Base-by-base conservation (phyloP, 148 eudicot species). In the Rhododendron vialii region DNA sequence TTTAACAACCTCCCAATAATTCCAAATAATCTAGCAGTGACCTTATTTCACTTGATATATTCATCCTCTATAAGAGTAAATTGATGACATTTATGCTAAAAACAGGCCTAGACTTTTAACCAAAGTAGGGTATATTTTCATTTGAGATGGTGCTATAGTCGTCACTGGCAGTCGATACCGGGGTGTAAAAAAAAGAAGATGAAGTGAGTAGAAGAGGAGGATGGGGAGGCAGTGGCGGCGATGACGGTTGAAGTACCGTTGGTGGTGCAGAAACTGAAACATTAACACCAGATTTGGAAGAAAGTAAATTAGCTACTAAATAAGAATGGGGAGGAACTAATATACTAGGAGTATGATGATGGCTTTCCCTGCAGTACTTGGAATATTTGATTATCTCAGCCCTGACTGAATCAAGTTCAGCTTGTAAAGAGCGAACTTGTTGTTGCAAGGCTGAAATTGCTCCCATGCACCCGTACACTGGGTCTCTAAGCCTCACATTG, bases 391-490 rank as follows among this genome's bases (percentile, higher is more conserved):
- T 87, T 14, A 89, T 85, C 81, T 90, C 92, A 75, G 90, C 85
- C 63, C 92, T 89, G 5, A 90, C 87, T 48, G 85, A 85, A 73
- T 85, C 89, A 67, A 92, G 84, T 76, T 92, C 91, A 73, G 88
- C 89, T 86, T 92, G 91, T 75, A 90, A 87, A 78, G 85, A 78
- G 84, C 89, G 92, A 83, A 92, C 83, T 88, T 92, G 87, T 65
- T 92, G 92, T 85, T 91, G 94, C 82, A 92, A 80, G 10, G 91
- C 89, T 17, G 90, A 90, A 87, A 92, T 92, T 26, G 92, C 92
- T 12, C 94, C 94, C 91, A 90, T 91, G 91, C 93, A 91, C 55
- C 94, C 94, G 50, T 92, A 92, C 71, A 92, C 90, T 59, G 94
- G 94, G 82, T 92, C 94, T 82, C 92, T 89, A 65, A 92, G 80